phyloP scores from a whole-genome alignment of 2,329 filamentous ascomycete species.

The Ascocoryne sarcoides region DNA sequence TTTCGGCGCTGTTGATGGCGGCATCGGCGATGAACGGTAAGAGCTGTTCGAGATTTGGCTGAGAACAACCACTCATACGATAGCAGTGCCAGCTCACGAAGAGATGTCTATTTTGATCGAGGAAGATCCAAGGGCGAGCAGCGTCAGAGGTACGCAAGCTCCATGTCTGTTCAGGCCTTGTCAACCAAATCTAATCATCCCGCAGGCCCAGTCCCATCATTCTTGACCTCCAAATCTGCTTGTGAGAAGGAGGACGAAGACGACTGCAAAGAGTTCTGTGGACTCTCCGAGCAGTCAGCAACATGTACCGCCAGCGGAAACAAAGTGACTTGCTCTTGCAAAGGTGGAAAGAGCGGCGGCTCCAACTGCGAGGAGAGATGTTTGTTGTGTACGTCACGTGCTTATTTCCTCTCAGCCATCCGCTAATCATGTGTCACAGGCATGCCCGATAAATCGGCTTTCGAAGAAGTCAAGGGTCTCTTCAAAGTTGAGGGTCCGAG shows the following conservation, averaged over 20 bases:
- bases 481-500: constrained; percentile 11
- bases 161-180: constrained; percentile 1
- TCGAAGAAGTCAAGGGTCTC: constrained; percentile 11
- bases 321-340: constrained; percentile 16
- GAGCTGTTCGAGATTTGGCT: not conserved
- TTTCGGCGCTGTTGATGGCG: constrained; percentile 9
- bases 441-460: constrained; percentile 13
- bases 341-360: constrained; percentile 15
- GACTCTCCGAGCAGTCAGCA: constrained; percentile 9
- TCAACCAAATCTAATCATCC: constrained; percentile 2
- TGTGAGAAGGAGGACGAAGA: constrained; percentile 13
- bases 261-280: constrained; percentile 16
- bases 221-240: constrained; percentile 6
- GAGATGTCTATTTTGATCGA: constrained; percentile 2
- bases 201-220: constrained; percentile 6
- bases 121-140: not conserved
- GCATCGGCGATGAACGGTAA: constrained; percentile 10
- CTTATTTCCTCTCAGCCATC: not conserved
- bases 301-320: constrained; percentile 12
- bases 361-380: constrained; percentile 17
- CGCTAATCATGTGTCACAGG: constrained; percentile 3
- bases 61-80: constrained; percentile 6
- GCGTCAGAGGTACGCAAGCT: constrained; percentile 1
- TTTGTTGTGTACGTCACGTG: constrained; percentile 17
- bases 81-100: constrained; percentile 5